Base-by-base conservation (phyloP, 225 moss, liverwort and hornwort species). In the Physcomitrellopsis africana region DNA sequence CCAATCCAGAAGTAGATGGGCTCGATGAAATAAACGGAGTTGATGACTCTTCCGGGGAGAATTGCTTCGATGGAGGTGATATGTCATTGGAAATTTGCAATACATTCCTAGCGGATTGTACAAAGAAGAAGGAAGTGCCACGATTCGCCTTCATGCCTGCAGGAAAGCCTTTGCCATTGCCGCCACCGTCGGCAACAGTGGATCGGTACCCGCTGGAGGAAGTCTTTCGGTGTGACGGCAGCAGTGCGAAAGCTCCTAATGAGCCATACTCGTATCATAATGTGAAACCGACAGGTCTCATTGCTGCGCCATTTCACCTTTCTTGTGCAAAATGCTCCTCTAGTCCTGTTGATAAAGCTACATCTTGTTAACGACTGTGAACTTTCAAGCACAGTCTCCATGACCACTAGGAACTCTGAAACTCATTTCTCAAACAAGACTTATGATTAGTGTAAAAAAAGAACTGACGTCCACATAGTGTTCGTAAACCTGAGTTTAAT, bases 171-270 rank as follows among this genome's bases (percentile, higher is more conserved):
- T 17, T 80, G 23, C 65, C 83, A 2, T 41, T 85, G 59, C 80
- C 86, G 3, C 29, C 74, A 70, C 48, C 84, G 27, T 12, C 55
- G 56, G 74, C 74, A 29, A 54, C 77, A 57, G 70, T 96, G 23
- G 96, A 94, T 68, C 94, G 81, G 24, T 96, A 94, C 63, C 90
- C 96, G 16, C 52, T 96, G 20, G 90, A 94, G 13, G 92, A 94
- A 52, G 67, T 82, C 49, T 86, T 85, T 19, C 77, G 76, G 15
- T 79, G 95, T 11, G 85, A 85, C 57, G 78, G 67, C 32, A 85
- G 85, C 37, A 82, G 84, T 52, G 92, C 89, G 16, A 84, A 85
- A 7, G 76, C 70, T 24, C 68, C 76, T 42, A 74, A 69, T 16
- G 78, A 78, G 12, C 19, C 76, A 48, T 74, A 80, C 68, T 85